Evolutionary conservation across 148 eudicot genomes (phyloP), one percentile per base, ranked within the genome.

Genomic region (Silene conica): DNA sequence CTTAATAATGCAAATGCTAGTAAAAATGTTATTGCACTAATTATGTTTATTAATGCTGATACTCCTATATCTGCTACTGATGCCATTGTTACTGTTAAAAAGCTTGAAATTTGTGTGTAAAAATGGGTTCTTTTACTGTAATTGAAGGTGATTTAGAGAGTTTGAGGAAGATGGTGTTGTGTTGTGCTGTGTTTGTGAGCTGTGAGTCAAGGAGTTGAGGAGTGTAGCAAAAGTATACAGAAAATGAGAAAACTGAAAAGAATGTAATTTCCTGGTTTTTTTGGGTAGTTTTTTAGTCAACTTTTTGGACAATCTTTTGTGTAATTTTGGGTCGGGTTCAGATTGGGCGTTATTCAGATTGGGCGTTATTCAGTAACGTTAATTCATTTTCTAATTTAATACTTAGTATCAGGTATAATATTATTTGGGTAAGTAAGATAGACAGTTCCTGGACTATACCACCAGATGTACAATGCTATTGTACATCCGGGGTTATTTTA

Each of bases 1-100:
- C 99, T 84, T 18, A 96, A 89, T 10, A 96, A 64, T 5, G 99
- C 99, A 78, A 96, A 96, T 10, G 99, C 99, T 8, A 96, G 79
- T 63, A 96, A 76, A 77, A 96, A 96, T 1, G 90, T 88, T 74
- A 96, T 82, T 11, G 97, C 89, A 70, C 84, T 68, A 6, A 84
- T 68, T 66, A 96, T 86, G 87, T 96, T 96, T 68, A 96, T 89
- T 6, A 84, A 41, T 43, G 92, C 96, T 72, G 99, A 92, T 6
- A 96, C 96, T 48, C 97, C 97, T 26, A 96, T 96, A 79, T 96
- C 99, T 43, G 79, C 87, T 15, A 96, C 84, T 62, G 87, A 87
- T 10, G 97, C 97, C 97, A 92, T 96, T 76, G 80, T 20, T 69
- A 41, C 2, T 13, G 5, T 9, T 70, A 31, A 31, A 31, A 31